A percentile compares a stretch with the other conserved stretches of the same genome.
phyloP scores from a whole-genome alignment of 495 filamentous ascomycete genomes.

The Xylaria flabelliformis region DNA sequence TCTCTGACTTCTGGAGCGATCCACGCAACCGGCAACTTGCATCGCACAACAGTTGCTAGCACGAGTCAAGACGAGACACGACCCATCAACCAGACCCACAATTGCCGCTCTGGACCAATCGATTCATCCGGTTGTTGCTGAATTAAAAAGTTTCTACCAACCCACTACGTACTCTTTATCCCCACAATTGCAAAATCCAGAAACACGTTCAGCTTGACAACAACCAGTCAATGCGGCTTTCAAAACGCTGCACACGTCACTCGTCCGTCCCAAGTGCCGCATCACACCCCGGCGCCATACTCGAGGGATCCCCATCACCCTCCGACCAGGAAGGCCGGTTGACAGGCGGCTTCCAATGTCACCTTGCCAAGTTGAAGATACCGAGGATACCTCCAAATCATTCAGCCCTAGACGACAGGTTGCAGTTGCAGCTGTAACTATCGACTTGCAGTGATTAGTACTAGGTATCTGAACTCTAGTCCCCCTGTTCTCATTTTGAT shows the following conservation, averaged over 20 bases:
- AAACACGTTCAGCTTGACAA: conserved; percentile 6
- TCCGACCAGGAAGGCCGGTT: background rate
- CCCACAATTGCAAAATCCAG: conserved; percentile 11
- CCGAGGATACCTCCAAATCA: background rate
- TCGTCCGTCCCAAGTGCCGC: background rate
- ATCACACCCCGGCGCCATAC: background rate
- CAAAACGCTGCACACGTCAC: conserved; percentile 25
- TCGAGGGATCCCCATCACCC: background rate
- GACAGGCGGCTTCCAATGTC: background rate
- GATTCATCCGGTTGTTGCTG: background rate
- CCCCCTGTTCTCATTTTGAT: background rate
- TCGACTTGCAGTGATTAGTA: background rate
- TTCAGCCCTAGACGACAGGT: conserved; percentile 10
- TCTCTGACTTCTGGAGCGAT: background rate
- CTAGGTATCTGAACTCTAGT: conserved; percentile 5
- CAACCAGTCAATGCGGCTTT: conserved; percentile 14
- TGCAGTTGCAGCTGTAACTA: conserved; percentile 1
- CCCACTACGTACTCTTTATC: background rate
- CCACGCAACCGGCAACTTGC: background rate
- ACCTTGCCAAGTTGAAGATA: background rate
- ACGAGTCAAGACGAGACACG: conserved; percentile 25
- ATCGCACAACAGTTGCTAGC: conserved; percentile 7
- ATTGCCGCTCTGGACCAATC: conserved; percentile 2
- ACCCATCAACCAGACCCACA: background rate
- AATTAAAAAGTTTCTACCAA: background rate